phyloP scores from a whole-genome alignment of 345 rosid species.

The Hibiscus mutabilis region DNA sequence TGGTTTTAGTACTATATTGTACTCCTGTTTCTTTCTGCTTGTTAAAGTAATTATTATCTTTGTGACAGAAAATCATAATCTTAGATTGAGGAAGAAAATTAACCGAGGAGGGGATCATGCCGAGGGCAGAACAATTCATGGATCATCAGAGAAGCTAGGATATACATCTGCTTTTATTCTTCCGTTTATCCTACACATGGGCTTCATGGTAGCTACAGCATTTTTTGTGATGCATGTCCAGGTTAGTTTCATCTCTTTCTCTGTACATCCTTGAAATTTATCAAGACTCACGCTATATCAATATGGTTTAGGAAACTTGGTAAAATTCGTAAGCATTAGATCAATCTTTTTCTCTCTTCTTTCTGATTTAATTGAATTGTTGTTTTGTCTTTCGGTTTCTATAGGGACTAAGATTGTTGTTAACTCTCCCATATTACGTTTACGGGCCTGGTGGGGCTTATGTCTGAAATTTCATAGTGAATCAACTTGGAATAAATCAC shows the following conservation, averaged over 20 bases:
- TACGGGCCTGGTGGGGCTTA: neutral
- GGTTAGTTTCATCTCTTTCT: slow-evolving; percentile 33
- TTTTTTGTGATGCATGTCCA: slow-evolving; percentile 89
- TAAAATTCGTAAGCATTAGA: neutral
- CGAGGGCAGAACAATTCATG: slow-evolving; percentile 13
- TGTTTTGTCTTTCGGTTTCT: neutral
- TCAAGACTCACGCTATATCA: neutral
- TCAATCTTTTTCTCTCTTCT: neutral
- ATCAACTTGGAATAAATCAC: neutral
- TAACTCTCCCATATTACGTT: neutral
- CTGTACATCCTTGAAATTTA: neutral
- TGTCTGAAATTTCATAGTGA: neutral
- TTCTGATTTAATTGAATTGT: neutral
- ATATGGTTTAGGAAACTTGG: neutral
- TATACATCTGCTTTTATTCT: slow-evolving; percentile 42
- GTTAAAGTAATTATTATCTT: slow-evolving; percentile 7
- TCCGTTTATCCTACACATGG: slow-evolving; percentile 64
- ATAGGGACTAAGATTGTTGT: slow-evolving; percentile 1
- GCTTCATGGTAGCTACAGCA: slow-evolving; percentile 68
- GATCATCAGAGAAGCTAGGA: slow-evolving; percentile 28
- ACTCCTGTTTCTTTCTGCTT: neutral
- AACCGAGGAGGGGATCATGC: slow-evolving; percentile 20
- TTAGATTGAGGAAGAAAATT: slow-evolving; percentile 48
- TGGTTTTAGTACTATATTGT: neutral
- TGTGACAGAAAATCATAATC: slow-evolving; percentile 35